phyloP scores from a whole-genome alignment of 306 rosid species.

The Coriaria nepalensis region DNA sequence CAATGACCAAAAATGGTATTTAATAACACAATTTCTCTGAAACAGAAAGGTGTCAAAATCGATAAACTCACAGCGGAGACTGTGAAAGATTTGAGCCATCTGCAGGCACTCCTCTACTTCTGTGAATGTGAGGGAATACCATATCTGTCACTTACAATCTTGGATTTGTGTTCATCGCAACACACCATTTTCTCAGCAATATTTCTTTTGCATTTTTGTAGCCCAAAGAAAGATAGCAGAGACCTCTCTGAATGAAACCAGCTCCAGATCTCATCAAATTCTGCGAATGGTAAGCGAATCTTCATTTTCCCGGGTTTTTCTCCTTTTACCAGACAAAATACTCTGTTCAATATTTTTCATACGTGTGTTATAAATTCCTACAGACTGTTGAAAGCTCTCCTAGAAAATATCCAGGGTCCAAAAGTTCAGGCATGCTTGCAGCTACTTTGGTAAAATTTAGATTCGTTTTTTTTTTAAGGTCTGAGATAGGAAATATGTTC shows the following conservation, averaged over 20 bases:
- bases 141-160: not conserved
- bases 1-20: conserved; percentile 5
- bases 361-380: conserved; percentile 8
- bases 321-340: too few species aligned
- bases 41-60: conserved; percentile 74
- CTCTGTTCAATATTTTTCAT: not conserved
- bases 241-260: conserved; percentile 75
- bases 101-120: conserved; percentile 46
- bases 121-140: conserved; percentile 47
- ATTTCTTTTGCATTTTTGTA: conserved; percentile 16
- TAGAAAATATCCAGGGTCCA: conserved; percentile 22
- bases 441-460: conserved; percentile 58
- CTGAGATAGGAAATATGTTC: not conserved
- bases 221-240: conserved; percentile 87
- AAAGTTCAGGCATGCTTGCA: conserved; percentile 35
- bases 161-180: not conserved
- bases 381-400: conserved; percentile 83
- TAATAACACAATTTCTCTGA: conserved; percentile 5
- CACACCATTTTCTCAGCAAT: not conserved
- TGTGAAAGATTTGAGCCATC: conserved; percentile 40
- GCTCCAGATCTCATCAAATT: conserved; percentile 97
- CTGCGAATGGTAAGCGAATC: conserved; percentile 56
- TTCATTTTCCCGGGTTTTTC: not conserved
- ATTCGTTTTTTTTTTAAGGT: conserved; percentile 4
- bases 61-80: conserved; percentile 74